Base-by-base conservation (phyloP, 2,329 filamentous ascomycete species). In the Xylariales sp. region DNA sequence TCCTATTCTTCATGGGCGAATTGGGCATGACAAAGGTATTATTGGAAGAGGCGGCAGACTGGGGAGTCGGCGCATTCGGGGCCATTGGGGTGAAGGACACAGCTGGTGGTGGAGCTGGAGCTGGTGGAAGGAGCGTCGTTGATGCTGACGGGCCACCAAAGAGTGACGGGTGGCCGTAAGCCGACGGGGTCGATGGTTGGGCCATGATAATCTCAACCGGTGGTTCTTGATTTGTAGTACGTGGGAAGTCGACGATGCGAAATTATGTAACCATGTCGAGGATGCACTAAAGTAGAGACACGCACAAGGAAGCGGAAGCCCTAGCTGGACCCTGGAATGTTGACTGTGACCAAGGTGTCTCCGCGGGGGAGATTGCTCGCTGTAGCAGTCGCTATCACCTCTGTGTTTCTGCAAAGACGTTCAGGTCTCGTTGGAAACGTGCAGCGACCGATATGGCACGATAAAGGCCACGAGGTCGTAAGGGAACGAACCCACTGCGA, bases 21-120 rank as follows among this genome's bases (percentile, higher is more conserved):
- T 88, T 86, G 14, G 88, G 84, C 87, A 97, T 93, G 57, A 95
- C 82, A 68, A 91, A 95, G 18, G 90, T 89, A 58, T 86, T 87
- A 65, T 78, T 82, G 14, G 71, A 74, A n/a, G 78, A 78, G 36
- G 76, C 64, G 47, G 66, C 66, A 19, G 72, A 73, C 27, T 65
- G 63, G 9, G 72, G 73, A 36, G 71, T 71, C 37, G 66, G 53
- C 9, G 48, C 53, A 46, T 59, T 66, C 31, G 68, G 62, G 28
- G 54, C 43, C 41, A 56, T 39, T 53, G 57, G 51, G 61, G 62
- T 52, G 53, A 62, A 46, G 21, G 56, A 51, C 32, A 53, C 46
- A 14, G 60, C 50, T 7, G 56, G 42, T 7, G 47, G 33, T 8
- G 52, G 43, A 5, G 51, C 42, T 16, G 51, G 43, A 8, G 56